These are phyloP conservation scores for Phytophthora brassicae DNA, from an alignment of 352 stramenopile species.

Conservation along the genomic window DNA sequence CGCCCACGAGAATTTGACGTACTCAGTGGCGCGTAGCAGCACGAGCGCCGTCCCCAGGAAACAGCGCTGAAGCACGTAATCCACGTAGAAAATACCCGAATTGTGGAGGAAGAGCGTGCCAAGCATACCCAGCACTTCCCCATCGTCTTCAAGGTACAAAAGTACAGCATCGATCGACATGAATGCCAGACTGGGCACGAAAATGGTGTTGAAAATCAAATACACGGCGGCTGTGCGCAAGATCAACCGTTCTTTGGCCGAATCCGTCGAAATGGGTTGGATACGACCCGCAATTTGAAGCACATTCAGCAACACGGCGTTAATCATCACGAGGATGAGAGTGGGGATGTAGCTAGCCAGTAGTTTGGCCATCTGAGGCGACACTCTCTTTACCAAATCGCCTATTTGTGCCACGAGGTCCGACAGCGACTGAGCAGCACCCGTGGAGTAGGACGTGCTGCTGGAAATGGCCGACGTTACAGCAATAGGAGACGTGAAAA, in stretches of 20 bases:
- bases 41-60: constrained; percentile 82
- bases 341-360: constrained; percentile 79
- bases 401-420: constrained; percentile 65
- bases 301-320: constrained; percentile 83
- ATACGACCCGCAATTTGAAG: constrained; percentile 80
- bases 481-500: constrained; percentile 84
- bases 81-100: constrained; percentile 88
- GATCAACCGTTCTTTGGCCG: constrained; percentile 82
- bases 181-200: constrained; percentile 83
- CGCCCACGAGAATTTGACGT: constrained; percentile 78
- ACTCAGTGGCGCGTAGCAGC: constrained; percentile 76
- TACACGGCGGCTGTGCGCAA: constrained; percentile 78
- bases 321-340: constrained; percentile 88
- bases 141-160: constrained; percentile 74
- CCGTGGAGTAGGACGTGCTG: constrained; percentile 62
- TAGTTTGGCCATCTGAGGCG: constrained; percentile 81
- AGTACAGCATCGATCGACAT: constrained; percentile 85
- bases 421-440: constrained; percentile 63
- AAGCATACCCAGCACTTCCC: constrained; percentile 78
- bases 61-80: constrained; percentile 83
- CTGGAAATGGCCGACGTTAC: constrained; percentile 84
- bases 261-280: constrained; percentile 84
- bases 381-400: constrained; percentile 58
- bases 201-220: constrained; percentile 89
- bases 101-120: constrained; percentile 87